phyloP scores from a whole-genome alignment of 306 rosid genomes.

The Sindora glabra region DNA sequence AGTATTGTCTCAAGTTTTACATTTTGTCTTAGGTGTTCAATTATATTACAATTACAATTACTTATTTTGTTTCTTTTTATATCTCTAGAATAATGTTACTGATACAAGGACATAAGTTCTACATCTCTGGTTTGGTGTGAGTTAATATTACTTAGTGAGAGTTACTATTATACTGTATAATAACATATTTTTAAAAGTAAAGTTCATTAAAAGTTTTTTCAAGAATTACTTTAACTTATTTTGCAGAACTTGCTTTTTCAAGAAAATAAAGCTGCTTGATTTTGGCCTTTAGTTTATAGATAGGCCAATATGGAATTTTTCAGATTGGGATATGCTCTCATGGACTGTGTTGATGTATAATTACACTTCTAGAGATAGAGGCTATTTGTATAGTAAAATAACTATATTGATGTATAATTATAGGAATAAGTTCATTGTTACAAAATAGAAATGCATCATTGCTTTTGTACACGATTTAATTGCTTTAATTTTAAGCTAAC shows the following conservation, averaged over 20 bases:
- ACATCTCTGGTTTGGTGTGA: no score
- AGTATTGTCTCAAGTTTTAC: no score
- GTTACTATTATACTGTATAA: no score
- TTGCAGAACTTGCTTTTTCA: constrained; percentile 79
- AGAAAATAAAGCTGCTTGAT: constrained; percentile 67
- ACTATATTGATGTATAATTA: constrained; percentile 22
- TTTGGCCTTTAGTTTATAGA: constrained; percentile 64
- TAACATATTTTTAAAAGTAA: no score
- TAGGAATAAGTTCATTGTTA: constrained; percentile 12
- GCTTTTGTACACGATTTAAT: constrained; percentile 18
- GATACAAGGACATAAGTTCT: no score
- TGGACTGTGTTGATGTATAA: constrained; percentile 76
- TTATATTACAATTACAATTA: no score
- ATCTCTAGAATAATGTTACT: no score
- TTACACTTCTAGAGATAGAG: constrained; percentile 1
- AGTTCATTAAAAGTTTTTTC: no score
- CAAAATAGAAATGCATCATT: constrained; percentile 1
- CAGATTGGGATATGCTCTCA: constrained; percentile 91
- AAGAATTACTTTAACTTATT: constrained; percentile 87
- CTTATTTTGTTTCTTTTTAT: no score
- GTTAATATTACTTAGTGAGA: no score
- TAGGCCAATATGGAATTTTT: constrained; percentile 86
- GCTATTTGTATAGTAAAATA: constrained; percentile 14
- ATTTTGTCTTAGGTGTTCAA: no score
- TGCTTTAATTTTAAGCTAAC: constrained; percentile 15